Evolutionary conservation across 2,329 filamentous ascomycete species (phyloP).

Genomic region (Alternaria angustiovoidea): DNA sequence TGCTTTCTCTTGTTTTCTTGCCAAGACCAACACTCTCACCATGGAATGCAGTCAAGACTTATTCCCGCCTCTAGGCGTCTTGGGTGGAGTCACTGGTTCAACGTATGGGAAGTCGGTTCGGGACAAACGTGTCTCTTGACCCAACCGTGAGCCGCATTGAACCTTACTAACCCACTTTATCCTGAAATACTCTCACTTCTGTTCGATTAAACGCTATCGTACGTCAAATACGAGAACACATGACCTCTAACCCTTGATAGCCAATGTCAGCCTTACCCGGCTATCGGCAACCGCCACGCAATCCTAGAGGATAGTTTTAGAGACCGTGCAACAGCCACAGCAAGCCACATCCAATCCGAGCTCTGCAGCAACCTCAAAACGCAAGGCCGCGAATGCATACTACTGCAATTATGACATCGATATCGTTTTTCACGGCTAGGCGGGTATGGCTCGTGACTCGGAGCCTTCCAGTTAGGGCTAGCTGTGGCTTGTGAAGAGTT

Average conservation of each 20-base stretch:
- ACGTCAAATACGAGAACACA: conserved; percentile 16
- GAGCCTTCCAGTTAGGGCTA: not conserved
- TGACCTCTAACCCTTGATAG: conserved; percentile 22
- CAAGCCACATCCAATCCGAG: conserved; percentile 38
- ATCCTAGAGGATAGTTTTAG: not conserved
- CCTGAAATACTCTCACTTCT: conserved; percentile 19
- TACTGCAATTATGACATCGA: conserved; percentile 32
- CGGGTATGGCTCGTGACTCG: conserved; percentile 26
- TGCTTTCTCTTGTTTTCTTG: conserved; percentile 3
- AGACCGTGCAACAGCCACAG: conserved; percentile 38
- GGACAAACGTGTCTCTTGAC: conserved; percentile 5
- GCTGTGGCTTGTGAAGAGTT: conserved; percentile 4
- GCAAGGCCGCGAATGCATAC: conserved; percentile 22
- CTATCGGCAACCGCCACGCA: conserved; percentile 14
- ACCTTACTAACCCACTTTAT: conserved; percentile 6
- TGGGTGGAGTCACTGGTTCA: conserved; percentile 18
- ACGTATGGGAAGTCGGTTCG: conserved; percentile 3
- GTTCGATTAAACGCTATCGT: conserved; percentile 1
- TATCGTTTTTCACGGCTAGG: conserved; percentile 11
- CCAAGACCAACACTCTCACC: conserved; percentile 19
- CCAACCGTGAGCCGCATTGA: conserved; percentile 19
- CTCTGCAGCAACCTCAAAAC: not conserved
- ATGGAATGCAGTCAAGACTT: conserved; percentile 15
- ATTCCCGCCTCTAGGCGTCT: conserved; percentile 27
- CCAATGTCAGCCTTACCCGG: conserved; percentile 32